Conservation (phyloP, 768 basidiomycete genomes). For the Clitopilus passeckerianus region DNA sequence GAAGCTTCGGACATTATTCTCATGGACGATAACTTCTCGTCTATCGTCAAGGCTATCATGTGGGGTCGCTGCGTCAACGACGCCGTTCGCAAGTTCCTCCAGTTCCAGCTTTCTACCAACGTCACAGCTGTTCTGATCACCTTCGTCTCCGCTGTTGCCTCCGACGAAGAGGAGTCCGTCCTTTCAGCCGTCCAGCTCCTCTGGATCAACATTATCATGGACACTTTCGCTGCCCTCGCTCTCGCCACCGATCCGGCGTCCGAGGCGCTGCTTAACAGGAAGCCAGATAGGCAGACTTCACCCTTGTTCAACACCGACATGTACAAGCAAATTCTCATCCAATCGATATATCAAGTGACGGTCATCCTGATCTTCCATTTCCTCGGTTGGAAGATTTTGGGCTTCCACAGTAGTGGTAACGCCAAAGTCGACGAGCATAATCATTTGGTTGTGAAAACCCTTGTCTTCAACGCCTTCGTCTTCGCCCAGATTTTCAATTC, state of each 20-base stretch:
- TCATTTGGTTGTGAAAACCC: slow-evolving; percentile 59
- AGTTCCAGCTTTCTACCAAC: slow-evolving; percentile 94
- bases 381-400: slow-evolving; percentile 67
- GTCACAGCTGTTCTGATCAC: slow-evolving; percentile 94
- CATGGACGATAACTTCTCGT: slow-evolving; percentile 96
- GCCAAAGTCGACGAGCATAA: slow-evolving; percentile 25
- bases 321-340: slow-evolving; percentile 94
- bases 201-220: slow-evolving; percentile 99
- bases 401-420: slow-evolving; percentile 33
- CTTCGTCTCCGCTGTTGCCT: slow-evolving; percentile 85
- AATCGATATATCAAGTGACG: slow-evolving; percentile 81
- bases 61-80: slow-evolving; percentile 99
- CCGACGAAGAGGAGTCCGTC: slow-evolving; percentile 72
- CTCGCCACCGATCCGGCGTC: slow-evolving; percentile 95
- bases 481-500: slow-evolving; percentile 98
- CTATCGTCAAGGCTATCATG: slow-evolving; percentile 96
- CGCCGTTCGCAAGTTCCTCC: slow-evolving; percentile 94
- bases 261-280: slow-evolving; percentile 73
- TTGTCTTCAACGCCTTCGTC: slow-evolving; percentile 98
- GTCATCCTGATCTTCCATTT: slow-evolving; percentile 91
- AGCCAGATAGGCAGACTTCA: slow-evolving; percentile 85
- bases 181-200: slow-evolving; percentile 93
- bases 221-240: slow-evolving; percentile 96
- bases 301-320: slow-evolving; percentile 91
- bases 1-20: slow-evolving; percentile 98